Base-by-base conservation (phyloP, 306 rosid genomes). In the Cajanus cajan region DNA sequence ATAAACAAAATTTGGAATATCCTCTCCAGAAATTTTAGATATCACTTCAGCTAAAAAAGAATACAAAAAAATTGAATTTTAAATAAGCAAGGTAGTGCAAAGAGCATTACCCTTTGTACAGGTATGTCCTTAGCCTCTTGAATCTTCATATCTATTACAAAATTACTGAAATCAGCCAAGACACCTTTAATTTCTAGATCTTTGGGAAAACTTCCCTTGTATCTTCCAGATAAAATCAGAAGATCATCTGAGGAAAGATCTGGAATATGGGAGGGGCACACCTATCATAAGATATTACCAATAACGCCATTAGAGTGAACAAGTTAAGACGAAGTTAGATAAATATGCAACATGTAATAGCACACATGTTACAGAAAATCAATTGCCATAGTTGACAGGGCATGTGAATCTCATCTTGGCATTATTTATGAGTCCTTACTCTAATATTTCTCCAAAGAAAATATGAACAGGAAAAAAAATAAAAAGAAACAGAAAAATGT, bases 241-340 rank as follows among this genome's bases (percentile, higher is more conserved):
- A 85, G 90, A 87, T 82, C 76, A 80, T 83, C 83, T 33, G 85
- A 77, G 8, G 94, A 88, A 80, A 94, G 96, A 85, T 92, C 98
- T 39, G 97, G 90, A 78, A 92, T 80, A 6, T 68, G 69, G 59
- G 85, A 80, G 72, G 94, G 94, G 64, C 63, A 86, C 48, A 94
- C 81, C 98, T 94, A 80, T 24, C 41, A 70, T 59, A 82, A 78
- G 64, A 83, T 79, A 73, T 88, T 34, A 54, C 54, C 84, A 55
- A 82, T 28, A 74, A 71, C 22, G 55, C 80, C 71, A 68, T 76
- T 48, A 73, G 84, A 79, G 65, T 19, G 50, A 72, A 33, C 54
- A 41, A 64, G 59, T 73, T 67, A 55, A 52, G 58, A 37, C 7
- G 40, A 59, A 48, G 58, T 77, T 73, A 62, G 74, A 85, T 64